These are phyloP conservation scores for Ceriops decandra DNA, from an alignment of 345 rosid species.

Conservation along the genomic window DNA sequence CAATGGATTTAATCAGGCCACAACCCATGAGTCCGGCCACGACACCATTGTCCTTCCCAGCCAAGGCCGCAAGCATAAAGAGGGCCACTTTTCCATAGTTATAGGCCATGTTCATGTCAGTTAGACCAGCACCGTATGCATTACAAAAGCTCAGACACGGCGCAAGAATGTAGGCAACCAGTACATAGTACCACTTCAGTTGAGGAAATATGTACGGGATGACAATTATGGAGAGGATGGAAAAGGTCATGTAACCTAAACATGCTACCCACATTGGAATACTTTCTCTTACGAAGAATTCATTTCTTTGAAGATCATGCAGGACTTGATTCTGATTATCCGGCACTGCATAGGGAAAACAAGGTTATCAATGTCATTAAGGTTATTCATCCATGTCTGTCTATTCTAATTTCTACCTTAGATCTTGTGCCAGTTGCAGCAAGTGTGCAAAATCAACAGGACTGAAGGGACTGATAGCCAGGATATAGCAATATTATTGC, in stretches of 20 bases:
- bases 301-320: constrained; percentile 48
- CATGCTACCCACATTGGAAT: constrained; percentile 80
- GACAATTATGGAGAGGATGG: constrained; percentile 59
- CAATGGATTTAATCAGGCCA: constrained; percentile 82
- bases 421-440: neutral
- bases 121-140: constrained; percentile 91
- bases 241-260: constrained; percentile 59
- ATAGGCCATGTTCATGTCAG: constrained; percentile 97
- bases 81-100: constrained; percentile 92
- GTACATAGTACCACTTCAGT: constrained; percentile 83
- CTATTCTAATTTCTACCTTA: neutral
- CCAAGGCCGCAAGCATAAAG: constrained; percentile 70
- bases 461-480: neutral
- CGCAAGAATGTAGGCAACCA: constrained; percentile 79
- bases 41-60: constrained; percentile 62
- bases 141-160: constrained; percentile 94
- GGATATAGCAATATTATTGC: neutral
- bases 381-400: neutral
- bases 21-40: constrained; percentile 88
- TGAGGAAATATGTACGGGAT: constrained; percentile 85
- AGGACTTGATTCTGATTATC: constrained; percentile 21
- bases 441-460: neutral
- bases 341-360: constrained; percentile 27
- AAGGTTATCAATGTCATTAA: neutral
- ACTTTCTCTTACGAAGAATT: constrained; percentile 63